Evolutionary conservation across 2,329 filamentous ascomycete species (phyloP), one percentile per base, ranked within the genome.

Genomic region (Exophiala calicioides): DNA sequence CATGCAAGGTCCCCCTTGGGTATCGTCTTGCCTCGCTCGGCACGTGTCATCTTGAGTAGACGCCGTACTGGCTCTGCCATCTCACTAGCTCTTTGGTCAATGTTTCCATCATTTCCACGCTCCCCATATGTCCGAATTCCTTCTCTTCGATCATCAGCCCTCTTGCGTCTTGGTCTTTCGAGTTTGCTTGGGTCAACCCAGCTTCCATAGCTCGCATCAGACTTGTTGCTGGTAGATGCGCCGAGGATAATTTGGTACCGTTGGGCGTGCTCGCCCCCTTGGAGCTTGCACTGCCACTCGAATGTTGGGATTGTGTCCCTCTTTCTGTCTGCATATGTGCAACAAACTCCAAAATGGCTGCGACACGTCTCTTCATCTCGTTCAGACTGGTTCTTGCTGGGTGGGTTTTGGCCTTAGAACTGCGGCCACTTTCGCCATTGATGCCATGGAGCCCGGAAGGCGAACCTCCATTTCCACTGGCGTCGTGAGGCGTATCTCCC

Each of bases 31-130:
- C 29, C 29, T 4, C 3, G 29, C 26, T n/a, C n/a, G n/a, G n/a
- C n/a, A n/a, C 8, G 24, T 15, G 5, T 50, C 41, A 53, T 43
- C 55, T 40, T 32, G 56, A 54, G 52, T 71, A 73, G 56, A 76
- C 75, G 32, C 76, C 75, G 64, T 71, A 90, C 61, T 87, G 80
- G 55, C 85, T 84, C 69, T 95, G 88, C 88, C 88, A 95, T 61
- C 86, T 85, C 57, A 91, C 80, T 60, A 95, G 77, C 64, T 90
- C 83, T 52, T 86, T 78, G 52, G 86, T 90, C 64, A 95, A 68
- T 58, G 82, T 78, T 65, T 94, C 89, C 88, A 94, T 94, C 88
- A 95, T 94, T 68, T 94, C 88, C 55, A 88, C 75, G 58, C 85
- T 90, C 47, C 75, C 86, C 55, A 95, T 72, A 6, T 85, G 79